Evolutionary conservation across 306 rosid species (phyloP), one percentile per base, ranked within the genome.

Genomic region (Trifolium subterraneum): DNA sequence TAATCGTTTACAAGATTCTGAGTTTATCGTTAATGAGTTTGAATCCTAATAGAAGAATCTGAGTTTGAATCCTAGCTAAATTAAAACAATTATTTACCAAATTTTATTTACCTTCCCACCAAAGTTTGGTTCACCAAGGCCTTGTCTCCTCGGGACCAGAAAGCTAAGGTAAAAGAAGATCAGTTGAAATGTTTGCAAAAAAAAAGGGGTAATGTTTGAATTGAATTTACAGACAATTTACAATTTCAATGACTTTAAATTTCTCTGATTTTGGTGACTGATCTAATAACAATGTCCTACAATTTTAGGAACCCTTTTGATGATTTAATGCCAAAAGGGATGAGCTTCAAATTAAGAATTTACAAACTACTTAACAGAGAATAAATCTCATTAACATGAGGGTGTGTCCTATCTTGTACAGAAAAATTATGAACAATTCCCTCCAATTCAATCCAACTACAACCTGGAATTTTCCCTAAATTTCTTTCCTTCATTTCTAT

Each of bases 401-500:
- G 89, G 71, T 87, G 90, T 23, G 87, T 82, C 60, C 82, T 86
- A 69, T 89, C 97, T 54, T 83, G 92, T 22, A 81, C 90, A 70
- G 81, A 81, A 73, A 91, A 91, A 35, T 87, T 87, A 73, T 91
- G 97, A 75, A 91, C 90, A 51, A 13, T 60, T 75, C 94, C 94
- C 47, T 74, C 86, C 6, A 86, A 74, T 76, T 89, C 92, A 83
- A 91, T 87, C 89, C 86, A 84, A 82, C 97, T 91, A 75, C 94
- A 83, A 13, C 97, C 90, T 20, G 85, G 90, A 81, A 81, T 65
- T 84, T 91, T 91, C 72, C 48, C 69, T 22, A 87, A 56, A 7
- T 89, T 73, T 38, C 54, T 84, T 59, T 79, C 91, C 71, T 82
- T 86, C 90, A 91, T 89, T 75, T 41, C 75, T 27, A 52, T 75